Evolutionary conservation across 2,329 filamentous ascomycete genomes (phyloP).

Genomic region (Cytospora piceicola): DNA sequence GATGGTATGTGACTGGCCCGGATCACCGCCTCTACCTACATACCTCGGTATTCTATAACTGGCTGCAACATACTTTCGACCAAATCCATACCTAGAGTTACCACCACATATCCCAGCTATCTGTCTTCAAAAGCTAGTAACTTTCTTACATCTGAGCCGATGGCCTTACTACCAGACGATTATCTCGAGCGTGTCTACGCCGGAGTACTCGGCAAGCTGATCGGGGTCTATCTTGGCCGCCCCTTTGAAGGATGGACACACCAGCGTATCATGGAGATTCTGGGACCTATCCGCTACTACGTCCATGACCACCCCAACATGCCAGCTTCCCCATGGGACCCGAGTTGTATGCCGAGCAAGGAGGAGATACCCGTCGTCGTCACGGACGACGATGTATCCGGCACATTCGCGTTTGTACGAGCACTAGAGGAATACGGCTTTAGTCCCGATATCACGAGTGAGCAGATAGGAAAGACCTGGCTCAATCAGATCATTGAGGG

Average conservation of each 20-base stretch:
- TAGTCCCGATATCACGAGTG: constrained; percentile 28
- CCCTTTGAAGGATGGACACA: constrained; percentile 46
- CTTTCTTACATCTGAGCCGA: not conserved
- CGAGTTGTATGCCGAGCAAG: not conserved
- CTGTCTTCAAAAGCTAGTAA: not conserved
- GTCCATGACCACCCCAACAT: constrained; percentile 36
- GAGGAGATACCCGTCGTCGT: constrained; percentile 38
- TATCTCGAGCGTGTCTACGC: constrained; percentile 44
- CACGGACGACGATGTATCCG: constrained; percentile 42
- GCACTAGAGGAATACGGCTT: constrained; percentile 41
- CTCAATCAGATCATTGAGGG: constrained; percentile 40
- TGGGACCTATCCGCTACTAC: constrained; percentile 41
- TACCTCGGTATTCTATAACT: not conserved
- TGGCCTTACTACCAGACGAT: constrained; percentile 30
- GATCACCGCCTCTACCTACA: not conserved
- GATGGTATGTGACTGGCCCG: not conserved
- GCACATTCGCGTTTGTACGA: constrained; percentile 43
- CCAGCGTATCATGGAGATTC: constrained; percentile 37
- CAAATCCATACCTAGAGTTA: too few relatives aligned
- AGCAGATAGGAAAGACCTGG: constrained; percentile 39
- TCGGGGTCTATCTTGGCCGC: constrained; percentile 44
- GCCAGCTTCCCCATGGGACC: constrained; percentile 13
- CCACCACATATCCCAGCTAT: too few relatives aligned
- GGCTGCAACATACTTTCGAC: not conserved
- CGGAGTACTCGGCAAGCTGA: constrained; percentile 45